Evolutionary conservation across 805 yeast species (phyloP).

Genomic region (Starmerella stigmatis): DNA sequence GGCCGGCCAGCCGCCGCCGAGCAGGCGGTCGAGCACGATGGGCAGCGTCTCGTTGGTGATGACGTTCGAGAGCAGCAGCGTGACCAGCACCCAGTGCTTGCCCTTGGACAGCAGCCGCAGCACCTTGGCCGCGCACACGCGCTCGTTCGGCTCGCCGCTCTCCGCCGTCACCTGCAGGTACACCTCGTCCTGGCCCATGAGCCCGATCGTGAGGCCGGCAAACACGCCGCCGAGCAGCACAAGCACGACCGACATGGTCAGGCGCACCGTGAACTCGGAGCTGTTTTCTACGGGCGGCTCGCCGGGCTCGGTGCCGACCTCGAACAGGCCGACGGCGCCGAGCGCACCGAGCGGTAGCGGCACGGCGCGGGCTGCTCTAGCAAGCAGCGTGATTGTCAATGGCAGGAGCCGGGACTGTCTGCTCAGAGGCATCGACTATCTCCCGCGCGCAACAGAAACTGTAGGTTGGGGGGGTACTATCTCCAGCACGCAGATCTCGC

Average conservation of each 20-base stretch:
- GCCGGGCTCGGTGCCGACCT: background rate
- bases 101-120: slow-evolving; percentile 64
- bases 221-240: slow-evolving; percentile 34
- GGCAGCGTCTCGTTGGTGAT: slow-evolving; percentile 93
- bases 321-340: background rate
- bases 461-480: no score
- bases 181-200: slow-evolving; percentile 98
- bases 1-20: slow-evolving; percentile 98
- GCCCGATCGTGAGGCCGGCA: slow-evolving; percentile 65
- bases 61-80: slow-evolving; percentile 72
- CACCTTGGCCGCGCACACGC: slow-evolving; percentile 59
- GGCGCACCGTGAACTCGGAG: slow-evolving; percentile 13
- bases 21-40: slow-evolving; percentile 78
- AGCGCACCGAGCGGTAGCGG: slow-evolving; percentile 1
- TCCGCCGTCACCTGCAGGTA: slow-evolving; percentile 80
- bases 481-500: no score
- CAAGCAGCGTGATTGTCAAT: background rate
- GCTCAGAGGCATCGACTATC: background rate
- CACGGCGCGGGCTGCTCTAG: background rate
- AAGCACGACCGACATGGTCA: slow-evolving; percentile 26
- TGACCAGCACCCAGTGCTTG: slow-evolving; percentile 93
- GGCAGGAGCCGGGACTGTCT: slow-evolving; percentile 2
- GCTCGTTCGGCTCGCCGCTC: slow-evolving; percentile 62
- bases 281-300: slow-evolving; percentile 4
- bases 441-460: no score